A percentile compares a stretch with the other conserved stretches of the same genome.
Evolutionary conservation across 257 asterid species (phyloP).

Genomic region (Catharanthus roseus): DNA sequence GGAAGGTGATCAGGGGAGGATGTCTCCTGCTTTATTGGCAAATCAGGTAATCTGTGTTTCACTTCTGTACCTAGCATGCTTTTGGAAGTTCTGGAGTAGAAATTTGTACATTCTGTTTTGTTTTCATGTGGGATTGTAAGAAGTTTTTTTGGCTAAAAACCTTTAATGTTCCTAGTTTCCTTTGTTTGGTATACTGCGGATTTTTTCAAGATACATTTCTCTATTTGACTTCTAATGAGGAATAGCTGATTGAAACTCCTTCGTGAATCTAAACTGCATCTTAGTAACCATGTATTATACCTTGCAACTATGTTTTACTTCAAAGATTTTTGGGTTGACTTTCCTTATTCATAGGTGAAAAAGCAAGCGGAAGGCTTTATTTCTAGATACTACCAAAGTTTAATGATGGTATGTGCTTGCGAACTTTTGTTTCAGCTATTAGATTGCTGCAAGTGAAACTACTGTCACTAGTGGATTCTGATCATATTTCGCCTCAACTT

Average conservation of each 20-base stretch:
- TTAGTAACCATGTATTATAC: not conserved
- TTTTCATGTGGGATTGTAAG: not conserved
- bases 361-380: constrained; percentile 74
- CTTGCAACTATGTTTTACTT: not conserved
- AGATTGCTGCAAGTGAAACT: not conserved
- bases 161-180: not conserved
- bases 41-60: constrained; percentile 58
- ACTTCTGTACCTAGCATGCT: constrained; percentile 1
- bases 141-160: not conserved
- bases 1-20: constrained; percentile 54
- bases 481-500: not conserved
- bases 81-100: not conserved
- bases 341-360: constrained; percentile 61
- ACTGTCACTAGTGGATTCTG: too few relatives aligned
- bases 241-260: not conserved
- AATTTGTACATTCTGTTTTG: not conserved
- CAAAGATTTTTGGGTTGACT: constrained; percentile 3
- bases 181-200: not conserved
- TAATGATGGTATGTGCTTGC: constrained; percentile 65
- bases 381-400: constrained; percentile 69
- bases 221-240: not conserved
- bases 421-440: not conserved
- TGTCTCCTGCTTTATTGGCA: constrained; percentile 62
- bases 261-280: not conserved
- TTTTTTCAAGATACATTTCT: not conserved